phyloP scores from a whole-genome alignment of 495 filamentous ascomycete species.

The Penicillium mononematosum region DNA sequence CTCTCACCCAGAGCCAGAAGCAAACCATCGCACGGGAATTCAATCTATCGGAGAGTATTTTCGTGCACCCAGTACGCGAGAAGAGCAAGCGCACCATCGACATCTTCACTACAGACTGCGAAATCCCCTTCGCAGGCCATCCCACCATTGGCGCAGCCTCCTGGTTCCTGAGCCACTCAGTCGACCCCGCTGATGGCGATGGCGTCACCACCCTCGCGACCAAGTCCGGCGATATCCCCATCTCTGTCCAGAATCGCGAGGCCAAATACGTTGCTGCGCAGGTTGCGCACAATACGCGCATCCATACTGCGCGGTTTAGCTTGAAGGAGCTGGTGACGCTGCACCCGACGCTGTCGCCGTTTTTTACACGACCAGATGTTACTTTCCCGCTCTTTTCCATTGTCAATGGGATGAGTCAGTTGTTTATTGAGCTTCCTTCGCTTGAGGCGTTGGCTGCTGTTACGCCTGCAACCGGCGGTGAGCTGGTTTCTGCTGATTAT shows the following conservation, averaged over 20 bases:
- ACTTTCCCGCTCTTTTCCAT: slow-evolving; percentile 35
- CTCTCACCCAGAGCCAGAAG: slow-evolving; percentile 40
- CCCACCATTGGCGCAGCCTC: slow-evolving; percentile 70
- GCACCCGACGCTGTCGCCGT: slow-evolving; percentile 31
- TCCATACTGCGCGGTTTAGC: slow-evolving; percentile 48
- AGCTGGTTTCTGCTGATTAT: slow-evolving; percentile 19
- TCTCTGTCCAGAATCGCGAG: slow-evolving; percentile 30
- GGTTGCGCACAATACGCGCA: slow-evolving; percentile 66
- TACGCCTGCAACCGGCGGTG: slow-evolving; percentile 26
- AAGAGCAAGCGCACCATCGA: slow-evolving; percentile 51
- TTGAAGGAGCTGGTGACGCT: slow-evolving; percentile 33
- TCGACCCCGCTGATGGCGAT: slow-evolving; percentile 28
- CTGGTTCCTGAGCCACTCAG: slow-evolving; percentile 44
- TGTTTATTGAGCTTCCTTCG: slow-evolving; percentile 55
- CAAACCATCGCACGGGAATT: slow-evolving; percentile 69
- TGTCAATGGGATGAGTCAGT: slow-evolving; percentile 65
- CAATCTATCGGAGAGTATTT: slow-evolving; percentile 83
- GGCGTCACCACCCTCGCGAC: slow-evolving; percentile 49
- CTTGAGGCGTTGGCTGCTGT: slow-evolving; percentile 37
- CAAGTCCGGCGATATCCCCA: slow-evolving; percentile 61
- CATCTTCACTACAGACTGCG: slow-evolving; percentile 64
- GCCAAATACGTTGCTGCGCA: slow-evolving; percentile 43
- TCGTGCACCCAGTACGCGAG: slow-evolving; percentile 52
- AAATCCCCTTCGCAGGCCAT: slow-evolving; percentile 76
- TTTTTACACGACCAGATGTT: slow-evolving; percentile 12